phyloP scores from a whole-genome alignment of 495 filamentous ascomycete genomes.

The Staphylotrichum tortipilum region DNA sequence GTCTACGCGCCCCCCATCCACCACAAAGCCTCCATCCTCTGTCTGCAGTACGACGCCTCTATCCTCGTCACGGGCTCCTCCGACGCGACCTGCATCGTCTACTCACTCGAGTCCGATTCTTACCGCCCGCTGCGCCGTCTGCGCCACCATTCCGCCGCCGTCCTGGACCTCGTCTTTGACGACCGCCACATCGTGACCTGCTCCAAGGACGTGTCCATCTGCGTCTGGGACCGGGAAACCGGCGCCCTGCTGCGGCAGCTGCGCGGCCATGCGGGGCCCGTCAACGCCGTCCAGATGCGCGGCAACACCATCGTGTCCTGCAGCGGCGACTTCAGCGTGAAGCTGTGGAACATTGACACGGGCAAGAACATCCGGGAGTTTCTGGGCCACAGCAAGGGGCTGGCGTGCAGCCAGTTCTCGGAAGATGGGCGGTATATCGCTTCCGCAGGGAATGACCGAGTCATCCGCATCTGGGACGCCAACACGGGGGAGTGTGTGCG shows the following conservation, averaged over 20 bases:
- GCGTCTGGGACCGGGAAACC: slow-evolving; percentile 82
- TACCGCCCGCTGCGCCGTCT: slow-evolving; percentile 75
- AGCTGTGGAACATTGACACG: slow-evolving; percentile 86
- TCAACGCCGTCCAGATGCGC: slow-evolving; percentile 90
- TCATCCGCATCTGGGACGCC: slow-evolving; percentile 90
- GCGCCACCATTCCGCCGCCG: slow-evolving; percentile 67
- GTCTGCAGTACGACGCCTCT: slow-evolving; percentile 84
- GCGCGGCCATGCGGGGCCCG: slow-evolving; percentile 76
- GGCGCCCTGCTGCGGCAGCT: slow-evolving; percentile 65
- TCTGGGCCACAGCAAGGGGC: slow-evolving; percentile 71
- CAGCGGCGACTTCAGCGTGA: slow-evolving; percentile 84
- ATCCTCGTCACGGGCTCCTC: slow-evolving; percentile 94
- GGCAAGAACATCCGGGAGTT: slow-evolving; percentile 85
- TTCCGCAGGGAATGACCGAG: slow-evolving; percentile 85
- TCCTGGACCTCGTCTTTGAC: slow-evolving; percentile 89
- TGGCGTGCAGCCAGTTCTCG: slow-evolving; percentile 92
- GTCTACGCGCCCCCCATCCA: slow-evolving; percentile 44
- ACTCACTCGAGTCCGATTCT: slow-evolving; percentile 65
- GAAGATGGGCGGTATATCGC: slow-evolving; percentile 83
- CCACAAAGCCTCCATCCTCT: slow-evolving; percentile 86
- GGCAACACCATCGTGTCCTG: slow-evolving; percentile 87
- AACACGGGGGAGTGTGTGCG: slow-evolving; percentile 76
- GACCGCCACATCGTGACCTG: slow-evolving; percentile 88
- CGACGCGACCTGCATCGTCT: slow-evolving; percentile 85
- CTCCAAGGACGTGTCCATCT: slow-evolving; percentile 87